These are phyloP conservation scores for Leishmania major DNA, from an alignment of 208 protist genomes.

Conservation along the genomic window DNA sequence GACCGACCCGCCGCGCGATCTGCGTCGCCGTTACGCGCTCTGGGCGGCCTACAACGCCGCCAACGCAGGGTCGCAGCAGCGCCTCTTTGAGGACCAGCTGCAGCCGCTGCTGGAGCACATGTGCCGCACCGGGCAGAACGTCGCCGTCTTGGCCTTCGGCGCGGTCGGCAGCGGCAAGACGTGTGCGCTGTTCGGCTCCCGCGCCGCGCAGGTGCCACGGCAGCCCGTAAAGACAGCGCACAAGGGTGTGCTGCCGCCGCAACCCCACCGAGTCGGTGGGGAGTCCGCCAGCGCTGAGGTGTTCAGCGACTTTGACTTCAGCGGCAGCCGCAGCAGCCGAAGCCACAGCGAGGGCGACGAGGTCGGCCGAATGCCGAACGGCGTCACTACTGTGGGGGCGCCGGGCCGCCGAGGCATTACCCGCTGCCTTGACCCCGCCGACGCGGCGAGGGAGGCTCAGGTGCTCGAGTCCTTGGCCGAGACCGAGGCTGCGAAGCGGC, in stretches of 20 bases:
- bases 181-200: slow-evolving; percentile 61
- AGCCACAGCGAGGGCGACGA: not conserved
- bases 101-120: slow-evolving; percentile 42
- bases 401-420: slow-evolving; percentile 19
- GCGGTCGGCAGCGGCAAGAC: slow-evolving; percentile 77
- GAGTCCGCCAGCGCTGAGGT: not conserved
- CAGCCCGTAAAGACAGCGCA: not conserved
- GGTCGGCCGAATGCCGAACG: not conserved
- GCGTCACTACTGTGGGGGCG: slow-evolving; percentile 9
- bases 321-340: not conserved
- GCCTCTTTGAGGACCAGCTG: slow-evolving; percentile 37
- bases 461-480: slow-evolving; percentile 12
- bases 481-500: slow-evolving; percentile 9
- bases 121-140: slow-evolving; percentile 34
- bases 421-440: slow-evolving; percentile 22
- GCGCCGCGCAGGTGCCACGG: slow-evolving; percentile 3
- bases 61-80: slow-evolving; percentile 15
- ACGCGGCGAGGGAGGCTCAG: slow-evolving; percentile 11
- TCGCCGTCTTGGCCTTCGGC: slow-evolving; percentile 67
- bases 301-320: not conserved
- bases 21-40: slow-evolving; percentile 18
- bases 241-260: slow-evolving; percentile 5
- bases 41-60: slow-evolving; percentile 21
- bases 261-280: not conserved
- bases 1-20: slow-evolving; percentile 14